A percentile compares a stretch with the other conserved stretches of the same genome.
These are phyloP conservation scores for Atkinsonella texensis DNA, from an alignment of 2,329 filamentous ascomycete genomes.

Conservation along the genomic window DNA sequence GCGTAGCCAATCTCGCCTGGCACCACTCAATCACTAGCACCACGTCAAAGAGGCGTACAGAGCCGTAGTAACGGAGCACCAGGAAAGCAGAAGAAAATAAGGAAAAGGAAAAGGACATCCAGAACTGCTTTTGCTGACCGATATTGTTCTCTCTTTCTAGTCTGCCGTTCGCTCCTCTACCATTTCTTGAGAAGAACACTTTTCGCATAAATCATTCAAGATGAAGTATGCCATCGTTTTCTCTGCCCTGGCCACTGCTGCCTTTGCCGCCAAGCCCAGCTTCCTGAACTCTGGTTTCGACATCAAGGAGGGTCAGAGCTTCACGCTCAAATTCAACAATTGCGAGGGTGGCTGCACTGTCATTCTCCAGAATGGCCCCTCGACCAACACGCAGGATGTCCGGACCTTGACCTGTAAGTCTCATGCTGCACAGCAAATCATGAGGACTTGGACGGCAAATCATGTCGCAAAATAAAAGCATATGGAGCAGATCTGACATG, in stretches of 20 bases:
- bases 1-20: not conserved
- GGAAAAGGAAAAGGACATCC: not conserved
- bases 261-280: slow-evolving; percentile 17
- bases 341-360: slow-evolving; percentile 24
- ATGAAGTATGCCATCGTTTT: slow-evolving; percentile 25
- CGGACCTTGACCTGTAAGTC: slow-evolving; percentile 20
- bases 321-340: slow-evolving; percentile 20
- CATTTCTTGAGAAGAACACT: not conserved
- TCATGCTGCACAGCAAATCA: too few species aligned
- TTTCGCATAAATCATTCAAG: slow-evolving; percentile 9
- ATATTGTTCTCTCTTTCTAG: not conserved
- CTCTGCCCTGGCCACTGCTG: slow-evolving; percentile 17
- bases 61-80: not conserved
- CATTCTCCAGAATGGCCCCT: slow-evolving; percentile 19
- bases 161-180: not conserved
- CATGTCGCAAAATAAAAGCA: too few species aligned
- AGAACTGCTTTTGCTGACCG: not conserved
- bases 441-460: too few species aligned
- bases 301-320: slow-evolving; percentile 18
- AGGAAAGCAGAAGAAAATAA: not conserved
- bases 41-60: not conserved
- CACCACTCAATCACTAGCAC: not conserved
- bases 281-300: slow-evolving; percentile 21
- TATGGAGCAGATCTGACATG: not conserved
- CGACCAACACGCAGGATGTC: slow-evolving; percentile 17